These are phyloP conservation scores for Candida hungchunana DNA, from an alignment of 805 yeast genomes.

Conservation along the genomic window DNA sequence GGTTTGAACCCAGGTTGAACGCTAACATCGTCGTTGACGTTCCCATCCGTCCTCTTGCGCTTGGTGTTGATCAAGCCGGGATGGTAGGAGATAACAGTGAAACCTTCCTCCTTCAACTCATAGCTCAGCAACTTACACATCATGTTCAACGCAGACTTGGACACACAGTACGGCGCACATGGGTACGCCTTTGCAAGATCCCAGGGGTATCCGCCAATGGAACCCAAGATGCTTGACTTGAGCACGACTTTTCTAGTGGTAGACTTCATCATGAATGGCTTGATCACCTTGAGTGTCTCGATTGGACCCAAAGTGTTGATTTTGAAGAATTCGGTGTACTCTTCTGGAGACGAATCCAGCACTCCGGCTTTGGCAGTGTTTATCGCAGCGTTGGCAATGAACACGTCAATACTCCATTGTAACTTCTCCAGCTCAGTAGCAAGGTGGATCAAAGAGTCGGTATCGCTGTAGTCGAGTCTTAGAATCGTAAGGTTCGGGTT, in stretches of 20 bases:
- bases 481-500: slow-evolving; percentile 21
- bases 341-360: slow-evolving; percentile 19
- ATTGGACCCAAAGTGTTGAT: slow-evolving; percentile 33
- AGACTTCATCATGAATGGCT: slow-evolving; percentile 27
- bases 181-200: slow-evolving; percentile 17
- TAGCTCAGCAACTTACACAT: slow-evolving; percentile 24
- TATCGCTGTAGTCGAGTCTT: slow-evolving; percentile 20
- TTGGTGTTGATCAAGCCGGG: slow-evolving; percentile 27
- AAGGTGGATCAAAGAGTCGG: slow-evolving; percentile 13
- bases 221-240: slow-evolving; percentile 29
- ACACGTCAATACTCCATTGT: slow-evolving; percentile 30
- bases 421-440: slow-evolving; percentile 18
- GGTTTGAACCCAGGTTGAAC: slow-evolving; percentile 13
- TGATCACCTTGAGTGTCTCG: slow-evolving; percentile 27
- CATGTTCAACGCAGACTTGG: slow-evolving; percentile 35
- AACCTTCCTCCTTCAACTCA: slow-evolving; percentile 26
- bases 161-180: slow-evolving; percentile 31
- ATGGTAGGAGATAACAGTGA: slow-evolving; percentile 26
- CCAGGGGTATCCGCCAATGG: slow-evolving; percentile 22
- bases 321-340: slow-evolving; percentile 19
- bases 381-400: slow-evolving; percentile 33
- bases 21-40: slow-evolving; percentile 17
- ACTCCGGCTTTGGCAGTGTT: slow-evolving; percentile 20
- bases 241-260: slow-evolving; percentile 28
- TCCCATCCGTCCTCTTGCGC: too few relatives aligned